Conservation (phyloP, 2,329 filamentous ascomycete species). For the Trichoderma sp. region DNA sequence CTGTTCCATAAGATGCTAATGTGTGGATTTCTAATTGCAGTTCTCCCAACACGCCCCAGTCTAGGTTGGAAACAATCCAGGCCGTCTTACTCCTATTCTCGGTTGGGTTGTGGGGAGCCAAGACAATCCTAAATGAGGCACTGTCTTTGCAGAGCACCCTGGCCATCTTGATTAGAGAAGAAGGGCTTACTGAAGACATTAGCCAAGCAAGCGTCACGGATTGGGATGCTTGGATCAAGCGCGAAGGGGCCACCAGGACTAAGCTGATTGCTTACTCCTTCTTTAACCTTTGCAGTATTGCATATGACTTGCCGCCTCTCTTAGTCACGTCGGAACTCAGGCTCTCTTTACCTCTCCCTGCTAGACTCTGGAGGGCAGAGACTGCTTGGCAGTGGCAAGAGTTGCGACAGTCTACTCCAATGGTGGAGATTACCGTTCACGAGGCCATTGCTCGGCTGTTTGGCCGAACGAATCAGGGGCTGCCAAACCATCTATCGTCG, state of each 20-base stretch:
- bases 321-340: conserved; percentile 59
- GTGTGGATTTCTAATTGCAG: conserved; percentile 31
- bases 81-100: conserved; percentile 60
- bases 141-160: conserved; percentile 58
- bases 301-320: conserved; percentile 58
- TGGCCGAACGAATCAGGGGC: conserved; percentile 47
- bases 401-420: conserved; percentile 49
- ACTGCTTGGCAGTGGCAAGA: conserved; percentile 60
- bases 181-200: conserved; percentile 50
- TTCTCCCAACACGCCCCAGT: conserved; percentile 57
- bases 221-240: conserved; percentile 59
- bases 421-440: conserved; percentile 52
- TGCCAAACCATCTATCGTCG: conserved; percentile 52
- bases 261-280: conserved; percentile 61
- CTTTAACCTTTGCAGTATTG: conserved; percentile 61
- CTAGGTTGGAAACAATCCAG: conserved; percentile 63
- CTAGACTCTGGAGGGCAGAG: conserved; percentile 57
- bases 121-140: conserved; percentile 58
- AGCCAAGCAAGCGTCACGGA: conserved; percentile 46
- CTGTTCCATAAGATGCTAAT: not conserved
- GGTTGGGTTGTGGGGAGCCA: conserved; percentile 59
- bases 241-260: conserved; percentile 56
- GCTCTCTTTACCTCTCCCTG: conserved; percentile 52
- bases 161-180: conserved; percentile 56
- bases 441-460: conserved; percentile 57